Base-by-base conservation (phyloP, 176 grass and related monocot genomes). In the Carex kokanica region DNA sequence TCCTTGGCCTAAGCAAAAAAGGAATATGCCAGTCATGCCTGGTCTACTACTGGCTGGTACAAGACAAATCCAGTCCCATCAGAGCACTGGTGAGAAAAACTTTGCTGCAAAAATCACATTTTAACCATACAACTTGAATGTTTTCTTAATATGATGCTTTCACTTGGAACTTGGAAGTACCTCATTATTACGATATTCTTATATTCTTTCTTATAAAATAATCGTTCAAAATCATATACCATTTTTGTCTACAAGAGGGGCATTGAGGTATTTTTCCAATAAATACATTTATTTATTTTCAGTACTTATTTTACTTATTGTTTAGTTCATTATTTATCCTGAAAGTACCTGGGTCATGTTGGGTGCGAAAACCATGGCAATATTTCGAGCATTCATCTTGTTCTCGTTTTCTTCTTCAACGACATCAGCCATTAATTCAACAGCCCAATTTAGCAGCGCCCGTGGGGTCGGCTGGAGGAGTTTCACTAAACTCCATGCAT, bases 361-460 rank as follows among this genome's bases (percentile, higher is more conserved):
- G 57, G 95, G 95, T 49, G 95, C 84, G 67, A 98, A 98, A 47
- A 95, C 92, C 95, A 98, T 95, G 5, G 95, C 91, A 27, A 98
- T 95, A 66, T 98, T 98, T 74, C 95, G 90, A 34, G 92, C 92
- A 79, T 98, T 98, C 95, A 93, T 98, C 86, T 98, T 98, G 87
- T 95, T 98, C 60, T 84, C 45, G 38, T 95, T 89, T 83, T 98
- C 95, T 49, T 93, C 95, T 78, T 98, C 86, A 3, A 98, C 92
- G 2, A 98, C 92, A 13, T 98, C 92, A 54, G 92, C 86, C 95
- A 95, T 98, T 31, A 98, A 87, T 21, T 93, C 95, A 55, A 98
- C 84, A 53, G 91, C 86, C 95, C 95, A 98, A 70, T 86, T 91
- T 70, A 98, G 88, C 69, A 98, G 90, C 1, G 95, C 89, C 7